A percentile compares a stretch with the other conserved stretches of the same genome.
These are phyloP conservation scores for Colletotrichum paranaense DNA, from an alignment of 2,329 filamentous ascomycete genomes.

Conservation along the genomic window DNA sequence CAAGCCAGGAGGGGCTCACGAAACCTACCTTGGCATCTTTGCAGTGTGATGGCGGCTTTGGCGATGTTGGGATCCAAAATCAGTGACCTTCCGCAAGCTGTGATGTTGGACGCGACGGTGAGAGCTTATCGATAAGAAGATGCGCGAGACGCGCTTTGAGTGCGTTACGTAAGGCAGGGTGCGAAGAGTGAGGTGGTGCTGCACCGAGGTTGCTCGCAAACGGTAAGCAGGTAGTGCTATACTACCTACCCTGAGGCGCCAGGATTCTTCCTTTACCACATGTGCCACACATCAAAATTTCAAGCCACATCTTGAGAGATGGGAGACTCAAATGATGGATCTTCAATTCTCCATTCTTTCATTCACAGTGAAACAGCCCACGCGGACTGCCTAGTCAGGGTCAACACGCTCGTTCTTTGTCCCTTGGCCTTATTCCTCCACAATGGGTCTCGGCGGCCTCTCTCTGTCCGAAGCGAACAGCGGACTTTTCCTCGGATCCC, in stretches of 20 bases:
- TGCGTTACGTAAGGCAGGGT: background rate
- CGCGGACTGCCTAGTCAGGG: conserved; percentile 17
- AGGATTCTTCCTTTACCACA: background rate
- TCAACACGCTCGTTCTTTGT: conserved; percentile 12
- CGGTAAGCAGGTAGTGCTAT: background rate
- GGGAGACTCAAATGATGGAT: conserved; percentile 7
- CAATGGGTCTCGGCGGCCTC: conserved; percentile 7
- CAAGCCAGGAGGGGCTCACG: background rate
- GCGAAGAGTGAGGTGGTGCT: background rate
- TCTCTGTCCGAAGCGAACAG: conserved; percentile 7
- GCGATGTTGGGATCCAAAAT: conserved; percentile 24
- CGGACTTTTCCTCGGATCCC: background rate
- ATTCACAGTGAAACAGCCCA: conserved; percentile 32
- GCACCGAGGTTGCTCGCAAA: background rate
- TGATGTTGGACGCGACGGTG: conserved; percentile 33
- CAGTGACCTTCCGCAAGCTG: conserved; percentile 4
- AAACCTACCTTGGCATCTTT: conserved; percentile 35
- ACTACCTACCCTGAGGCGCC: background rate
- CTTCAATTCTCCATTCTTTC: conserved; percentile 32
- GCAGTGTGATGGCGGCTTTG: conserved; percentile 16
- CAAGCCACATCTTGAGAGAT: background rate
- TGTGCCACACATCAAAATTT: background rate
- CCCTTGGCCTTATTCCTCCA: conserved; percentile 7
- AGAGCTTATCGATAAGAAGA: conserved; percentile 36
- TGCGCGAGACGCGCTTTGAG: conserved; percentile 27